Percentiles rank a stretch among this genome's conserved stretches.
Conservation (phyloP, 2,329 filamentous ascomycete species). For the Fusarium bulbicola region DNA sequence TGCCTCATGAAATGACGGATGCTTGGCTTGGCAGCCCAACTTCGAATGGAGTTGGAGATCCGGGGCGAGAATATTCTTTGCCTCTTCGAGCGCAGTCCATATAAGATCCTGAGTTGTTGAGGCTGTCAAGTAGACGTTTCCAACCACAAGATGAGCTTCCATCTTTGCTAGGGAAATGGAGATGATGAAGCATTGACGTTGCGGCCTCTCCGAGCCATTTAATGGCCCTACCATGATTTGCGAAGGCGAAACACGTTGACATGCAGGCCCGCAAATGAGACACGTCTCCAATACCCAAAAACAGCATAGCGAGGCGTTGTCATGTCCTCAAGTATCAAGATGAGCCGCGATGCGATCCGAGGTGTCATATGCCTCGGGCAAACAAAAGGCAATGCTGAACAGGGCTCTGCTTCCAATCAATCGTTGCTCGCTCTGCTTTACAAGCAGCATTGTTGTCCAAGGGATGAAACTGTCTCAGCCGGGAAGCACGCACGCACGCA, state of each 20-base stretch:
- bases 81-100: slow-evolving; percentile 5
- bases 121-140: not conserved
- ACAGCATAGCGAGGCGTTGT: slow-evolving; percentile 25
- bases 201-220: slow-evolving; percentile 27
- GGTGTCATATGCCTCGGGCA: slow-evolving; percentile 33
- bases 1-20: slow-evolving; percentile 26
- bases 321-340: slow-evolving; percentile 16
- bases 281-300: slow-evolving; percentile 31
- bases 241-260: slow-evolving; percentile 40
- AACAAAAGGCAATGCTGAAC: slow-evolving; percentile 9
- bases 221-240: slow-evolving; percentile 23
- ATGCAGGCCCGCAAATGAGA: slow-evolving; percentile 33
- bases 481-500: slow-evolving; percentile 21
- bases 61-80: slow-evolving; percentile 27
- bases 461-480: slow-evolving; percentile 39
- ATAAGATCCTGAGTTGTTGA: not conserved
- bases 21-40: slow-evolving; percentile 31
- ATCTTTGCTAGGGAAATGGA: slow-evolving; percentile 1
- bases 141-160: not conserved
- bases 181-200: slow-evolving; percentile 28
- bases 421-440: slow-evolving; percentile 12
- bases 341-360: slow-evolving; percentile 29
- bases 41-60: slow-evolving; percentile 21
- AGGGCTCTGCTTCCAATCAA: slow-evolving; percentile 17
- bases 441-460: slow-evolving; percentile 17